Evolutionary conservation across 2,329 filamentous ascomycete species (phyloP).

Genomic region (Penicillium sp.): DNA sequence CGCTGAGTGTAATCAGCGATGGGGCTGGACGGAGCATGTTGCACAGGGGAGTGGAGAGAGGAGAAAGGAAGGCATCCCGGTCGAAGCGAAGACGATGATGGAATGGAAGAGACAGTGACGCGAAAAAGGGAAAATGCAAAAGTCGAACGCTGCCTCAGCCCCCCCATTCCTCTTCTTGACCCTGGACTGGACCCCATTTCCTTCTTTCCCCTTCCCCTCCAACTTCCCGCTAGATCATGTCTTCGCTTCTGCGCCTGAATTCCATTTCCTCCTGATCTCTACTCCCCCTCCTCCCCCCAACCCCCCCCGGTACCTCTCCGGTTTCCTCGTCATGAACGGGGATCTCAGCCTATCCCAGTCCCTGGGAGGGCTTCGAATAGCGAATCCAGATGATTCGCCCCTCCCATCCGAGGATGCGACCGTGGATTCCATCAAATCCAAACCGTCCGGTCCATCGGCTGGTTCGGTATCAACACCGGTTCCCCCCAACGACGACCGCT

Average conservation of each 20-base stretch:
- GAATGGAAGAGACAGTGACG: background rate
- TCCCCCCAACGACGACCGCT: constrained; percentile 17
- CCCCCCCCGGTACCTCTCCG: constrained; percentile 4
- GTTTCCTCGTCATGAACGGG: constrained; percentile 65
- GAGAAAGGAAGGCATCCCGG: background rate
- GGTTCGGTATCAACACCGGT: constrained; percentile 22
- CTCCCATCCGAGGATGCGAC: constrained; percentile 34
- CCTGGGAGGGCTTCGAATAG: constrained; percentile 89
- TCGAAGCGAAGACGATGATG: constrained; percentile 4
- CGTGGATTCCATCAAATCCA: constrained; percentile 22
- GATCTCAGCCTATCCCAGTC: constrained; percentile 89
- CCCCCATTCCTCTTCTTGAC: constrained; percentile 8
- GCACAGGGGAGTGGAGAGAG: constrained; percentile 1
- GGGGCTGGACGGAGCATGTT: constrained; percentile 34
- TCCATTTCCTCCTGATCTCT: constrained; percentile 17
- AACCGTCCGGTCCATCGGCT: constrained; percentile 18
- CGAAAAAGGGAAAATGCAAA: background rate
- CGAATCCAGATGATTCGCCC: constrained; percentile 79
- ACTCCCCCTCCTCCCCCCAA: constrained; percentile 3
- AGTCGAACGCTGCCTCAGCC: constrained; percentile 14
- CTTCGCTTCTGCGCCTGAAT: constrained; percentile 32
- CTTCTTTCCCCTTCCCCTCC: constrained; percentile 8
- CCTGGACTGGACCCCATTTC: constrained; percentile 1
- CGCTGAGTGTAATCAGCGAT: constrained; percentile 29
- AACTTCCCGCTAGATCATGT: constrained; percentile 25